Percentiles rank a stretch among this genome's conserved stretches.
Evolutionary conservation across 2,329 filamentous ascomycete genomes (phyloP).

Genomic region (Leptographium wingfieldii): DNA sequence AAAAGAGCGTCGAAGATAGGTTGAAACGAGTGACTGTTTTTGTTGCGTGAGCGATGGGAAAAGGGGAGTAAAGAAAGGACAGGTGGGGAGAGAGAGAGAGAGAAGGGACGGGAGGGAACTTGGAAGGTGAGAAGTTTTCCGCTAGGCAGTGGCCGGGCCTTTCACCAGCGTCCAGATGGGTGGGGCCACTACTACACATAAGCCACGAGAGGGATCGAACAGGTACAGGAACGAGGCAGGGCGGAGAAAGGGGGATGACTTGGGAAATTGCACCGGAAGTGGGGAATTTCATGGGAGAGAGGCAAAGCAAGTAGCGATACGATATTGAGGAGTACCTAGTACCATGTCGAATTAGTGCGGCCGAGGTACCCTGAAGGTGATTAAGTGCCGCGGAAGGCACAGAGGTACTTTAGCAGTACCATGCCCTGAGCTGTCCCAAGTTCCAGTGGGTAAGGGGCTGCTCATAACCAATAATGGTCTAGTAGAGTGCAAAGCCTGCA

Average conservation of each 20-base stretch:
- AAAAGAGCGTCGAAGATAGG: neutral
- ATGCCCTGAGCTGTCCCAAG: neutral
- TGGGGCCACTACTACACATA: neutral
- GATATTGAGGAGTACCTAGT: neutral
- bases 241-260: neutral
- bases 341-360: neutral
- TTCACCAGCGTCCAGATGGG: neutral
- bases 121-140: conserved; percentile 2
- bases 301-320: neutral
- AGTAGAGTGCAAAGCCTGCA: neutral
- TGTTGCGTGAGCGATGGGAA: neutral
- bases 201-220: neutral
- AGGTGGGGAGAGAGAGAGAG: neutral
- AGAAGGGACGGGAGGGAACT: conserved; percentile 1
- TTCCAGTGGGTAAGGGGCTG: neutral
- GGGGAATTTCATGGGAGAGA: neutral
- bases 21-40: conserved; percentile 3
- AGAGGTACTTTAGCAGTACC: neutral
- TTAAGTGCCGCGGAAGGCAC: neutral
- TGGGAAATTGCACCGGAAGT: conserved; percentile 7
- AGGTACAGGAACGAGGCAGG: neutral
- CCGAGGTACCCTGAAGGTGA: neutral
- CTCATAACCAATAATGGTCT: neutral
- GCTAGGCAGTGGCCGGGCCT: neutral
- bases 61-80: neutral